Conservation (phyloP, 768 basidiomycete species). For the Serpula lacrymans region DNA sequence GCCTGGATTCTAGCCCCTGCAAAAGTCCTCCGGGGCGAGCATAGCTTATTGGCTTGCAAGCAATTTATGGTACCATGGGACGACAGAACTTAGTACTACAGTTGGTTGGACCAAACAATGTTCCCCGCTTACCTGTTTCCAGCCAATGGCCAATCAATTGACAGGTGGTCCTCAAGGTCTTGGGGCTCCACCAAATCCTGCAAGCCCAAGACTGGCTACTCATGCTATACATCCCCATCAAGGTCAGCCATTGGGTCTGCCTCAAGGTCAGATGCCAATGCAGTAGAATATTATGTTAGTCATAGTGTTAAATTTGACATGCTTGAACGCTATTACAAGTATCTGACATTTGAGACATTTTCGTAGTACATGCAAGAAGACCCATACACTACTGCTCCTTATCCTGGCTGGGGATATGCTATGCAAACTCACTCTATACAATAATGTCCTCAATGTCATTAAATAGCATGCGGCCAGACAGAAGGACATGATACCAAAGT, state of each 20-base stretch:
- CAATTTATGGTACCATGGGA: no score
- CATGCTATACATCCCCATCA: slow-evolving; percentile 55
- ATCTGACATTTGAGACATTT: no score
- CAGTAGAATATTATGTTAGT: slow-evolving; percentile 59
- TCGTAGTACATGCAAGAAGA: slow-evolving; percentile 39
- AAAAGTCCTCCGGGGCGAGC: no score
- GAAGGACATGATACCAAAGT: no score
- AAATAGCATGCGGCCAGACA: no score
- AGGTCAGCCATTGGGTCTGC: slow-evolving; percentile 50
- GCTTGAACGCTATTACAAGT: slow-evolving; percentile 25
- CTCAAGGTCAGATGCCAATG: slow-evolving; percentile 40
- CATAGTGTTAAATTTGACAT: background rate
- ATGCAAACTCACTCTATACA: slow-evolving; percentile 29
- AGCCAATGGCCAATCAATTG: slow-evolving; percentile 60
- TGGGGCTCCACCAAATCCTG: slow-evolving; percentile 46
- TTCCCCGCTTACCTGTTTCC: slow-evolving; percentile 69
- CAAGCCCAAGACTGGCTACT: slow-evolving; percentile 66
- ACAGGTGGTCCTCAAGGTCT: slow-evolving; percentile 46
- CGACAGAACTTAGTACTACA: no score
- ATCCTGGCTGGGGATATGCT: slow-evolving; percentile 37
- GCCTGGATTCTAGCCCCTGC: no score
- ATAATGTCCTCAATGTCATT: slow-evolving; percentile 43
- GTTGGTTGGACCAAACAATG: slow-evolving; percentile 44
- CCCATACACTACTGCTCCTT: slow-evolving; percentile 41
- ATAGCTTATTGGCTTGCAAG: no score